A percentile compares a stretch with the other conserved stretches of the same genome.
Evolutionary conservation across 805 yeast genomes (phyloP).

Genomic region (Candida nitratophila): DNA sequence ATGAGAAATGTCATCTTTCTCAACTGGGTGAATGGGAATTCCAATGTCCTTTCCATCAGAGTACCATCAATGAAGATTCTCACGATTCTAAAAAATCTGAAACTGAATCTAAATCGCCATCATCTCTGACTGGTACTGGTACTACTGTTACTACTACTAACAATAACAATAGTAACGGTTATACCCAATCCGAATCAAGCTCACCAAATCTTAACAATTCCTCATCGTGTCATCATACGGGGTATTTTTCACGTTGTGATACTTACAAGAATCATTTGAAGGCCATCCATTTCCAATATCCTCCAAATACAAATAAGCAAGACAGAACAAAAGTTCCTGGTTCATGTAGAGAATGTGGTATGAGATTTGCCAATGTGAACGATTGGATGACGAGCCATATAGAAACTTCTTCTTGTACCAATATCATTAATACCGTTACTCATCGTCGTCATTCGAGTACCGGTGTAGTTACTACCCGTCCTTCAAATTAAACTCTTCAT

Average conservation of each 20-base stretch:
- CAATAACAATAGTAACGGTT: too few species aligned
- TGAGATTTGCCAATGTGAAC: conserved; percentile 59
- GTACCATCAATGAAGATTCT: too few species aligned
- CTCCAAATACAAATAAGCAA: conserved; percentile 76
- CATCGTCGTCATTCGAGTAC: background rate
- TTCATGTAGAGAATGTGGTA: conserved; percentile 70
- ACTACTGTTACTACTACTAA: too few species aligned
- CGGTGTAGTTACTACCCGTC: too few species aligned
- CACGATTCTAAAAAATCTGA: too few species aligned
- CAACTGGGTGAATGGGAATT: conserved; percentile 63
- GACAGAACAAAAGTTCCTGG: conserved; percentile 67
- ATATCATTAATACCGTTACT: conserved; percentile 8
- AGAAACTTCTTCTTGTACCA: conserved; percentile 38
- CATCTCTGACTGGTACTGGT: too few species aligned
- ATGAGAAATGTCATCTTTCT: conserved; percentile 79
- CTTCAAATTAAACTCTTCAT: background rate
- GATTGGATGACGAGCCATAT: conserved; percentile 76
- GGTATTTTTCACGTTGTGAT: conserved; percentile 83
- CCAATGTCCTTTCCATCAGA: conserved; percentile 85
- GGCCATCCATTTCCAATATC: conserved; percentile 85
- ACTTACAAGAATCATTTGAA: conserved; percentile 87
- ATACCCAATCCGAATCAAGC: conserved; percentile 8
- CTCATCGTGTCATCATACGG: conserved; percentile 63
- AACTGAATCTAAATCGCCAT: too few species aligned
- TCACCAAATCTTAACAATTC: background rate